phyloP scores from a whole-genome alignment of 2,329 filamentous ascomycete species.

The Colletotrichum agaves region DNA sequence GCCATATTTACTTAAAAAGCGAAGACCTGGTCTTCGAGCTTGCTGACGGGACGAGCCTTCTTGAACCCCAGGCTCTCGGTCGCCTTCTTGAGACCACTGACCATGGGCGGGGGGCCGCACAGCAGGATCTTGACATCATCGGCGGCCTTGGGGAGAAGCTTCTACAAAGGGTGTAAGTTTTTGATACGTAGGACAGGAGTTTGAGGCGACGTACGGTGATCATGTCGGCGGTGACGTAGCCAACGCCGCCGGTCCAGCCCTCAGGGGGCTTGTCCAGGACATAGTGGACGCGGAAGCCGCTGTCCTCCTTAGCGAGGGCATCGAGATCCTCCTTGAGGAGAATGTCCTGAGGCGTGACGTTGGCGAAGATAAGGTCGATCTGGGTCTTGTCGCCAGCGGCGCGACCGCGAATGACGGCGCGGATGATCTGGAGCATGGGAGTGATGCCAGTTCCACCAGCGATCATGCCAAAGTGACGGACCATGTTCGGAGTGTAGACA shows the following conservation, averaged over 20 bases:
- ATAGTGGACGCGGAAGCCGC: constrained; percentile 88
- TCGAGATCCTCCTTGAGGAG: constrained; percentile 94
- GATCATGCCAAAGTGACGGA: constrained; percentile 96
- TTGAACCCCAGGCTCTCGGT: constrained; percentile 88
- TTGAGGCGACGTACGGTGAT: constrained; percentile 73
- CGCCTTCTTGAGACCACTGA: constrained; percentile 96
- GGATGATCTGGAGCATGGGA: constrained; percentile 96
- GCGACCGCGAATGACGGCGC: constrained; percentile 86
- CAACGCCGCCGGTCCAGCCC: constrained; percentile 90
- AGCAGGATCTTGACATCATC: constrained; percentile 92
- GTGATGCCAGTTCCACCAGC: constrained; percentile 98
- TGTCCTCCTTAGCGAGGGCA: constrained; percentile 78
- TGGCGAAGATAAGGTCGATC: constrained; percentile 96
- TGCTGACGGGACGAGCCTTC: constrained; percentile 95
- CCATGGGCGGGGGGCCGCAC: constrained; percentile 96
- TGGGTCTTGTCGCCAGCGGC: constrained; percentile 84
- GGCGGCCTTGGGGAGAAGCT: constrained; percentile 84
- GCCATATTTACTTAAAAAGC: constrained; percentile 69
- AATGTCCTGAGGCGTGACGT: constrained; percentile 93
- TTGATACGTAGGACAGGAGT: constrained; percentile 15
- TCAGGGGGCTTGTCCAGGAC: constrained; percentile 96
- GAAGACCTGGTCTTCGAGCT: constrained; percentile 98
- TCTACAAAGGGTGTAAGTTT: constrained; percentile 56
- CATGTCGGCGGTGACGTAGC: constrained; percentile 96
- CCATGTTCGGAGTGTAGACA: constrained; percentile 97